Conservation (phyloP, 148 eudicot genomes). For the Rhododendron kiyosumense region DNA sequence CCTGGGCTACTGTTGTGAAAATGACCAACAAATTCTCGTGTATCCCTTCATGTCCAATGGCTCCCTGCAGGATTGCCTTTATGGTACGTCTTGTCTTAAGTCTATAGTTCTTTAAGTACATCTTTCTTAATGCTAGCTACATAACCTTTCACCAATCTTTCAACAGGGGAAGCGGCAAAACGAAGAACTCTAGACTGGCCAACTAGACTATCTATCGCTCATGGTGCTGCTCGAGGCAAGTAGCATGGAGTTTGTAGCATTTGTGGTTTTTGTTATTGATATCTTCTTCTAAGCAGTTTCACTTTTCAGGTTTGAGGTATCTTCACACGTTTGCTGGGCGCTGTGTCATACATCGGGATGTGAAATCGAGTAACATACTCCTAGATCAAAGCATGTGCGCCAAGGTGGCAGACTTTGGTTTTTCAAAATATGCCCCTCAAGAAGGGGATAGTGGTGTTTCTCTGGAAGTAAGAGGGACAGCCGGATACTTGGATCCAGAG, state of each 20-base stretch:
- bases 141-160: not conserved
- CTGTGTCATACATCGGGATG: constrained; percentile 52
- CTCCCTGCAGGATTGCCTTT: constrained; percentile 54
- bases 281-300: not conserved
- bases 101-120: not conserved
- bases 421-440: constrained; percentile 61
- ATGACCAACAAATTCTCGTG: constrained; percentile 58
- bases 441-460: constrained; percentile 56
- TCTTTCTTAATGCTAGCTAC: not conserved
- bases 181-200: constrained; percentile 48
- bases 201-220: constrained; percentile 50
- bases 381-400: constrained; percentile 58
- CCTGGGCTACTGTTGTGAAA: constrained; percentile 50
- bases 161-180: constrained; percentile 46
- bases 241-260: not conserved
- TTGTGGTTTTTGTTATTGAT: not conserved
- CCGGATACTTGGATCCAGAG: constrained; percentile 67
- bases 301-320: constrained; percentile 37
- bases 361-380: constrained; percentile 63
- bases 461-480: constrained; percentile 56
- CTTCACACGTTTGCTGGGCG: constrained; percentile 52
- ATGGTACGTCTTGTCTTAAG: constrained; percentile 28
- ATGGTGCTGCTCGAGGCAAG: constrained; percentile 62
- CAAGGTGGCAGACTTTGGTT: constrained; percentile 58
- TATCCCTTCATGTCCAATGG: constrained; percentile 62